phyloP scores from a whole-genome alignment of 2,329 filamentous ascomycete species.

The Aspergillus sergii region DNA sequence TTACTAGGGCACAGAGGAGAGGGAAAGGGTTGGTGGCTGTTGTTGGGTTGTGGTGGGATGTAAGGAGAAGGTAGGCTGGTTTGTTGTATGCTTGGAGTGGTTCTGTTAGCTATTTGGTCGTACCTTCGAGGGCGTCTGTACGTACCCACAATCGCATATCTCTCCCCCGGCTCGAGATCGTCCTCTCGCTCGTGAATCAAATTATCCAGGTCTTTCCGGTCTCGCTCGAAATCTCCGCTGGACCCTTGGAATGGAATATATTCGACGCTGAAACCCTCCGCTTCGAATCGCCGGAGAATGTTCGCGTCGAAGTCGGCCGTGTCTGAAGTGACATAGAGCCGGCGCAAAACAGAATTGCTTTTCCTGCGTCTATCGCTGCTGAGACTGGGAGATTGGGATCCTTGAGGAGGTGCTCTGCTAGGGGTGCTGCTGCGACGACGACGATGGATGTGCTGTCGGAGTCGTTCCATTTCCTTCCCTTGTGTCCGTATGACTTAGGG shows the following conservation, averaged over 20 bases:
- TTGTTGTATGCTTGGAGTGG: slow-evolving; percentile 58
- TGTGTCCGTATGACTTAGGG: background rate
- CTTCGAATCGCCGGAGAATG: slow-evolving; percentile 55
- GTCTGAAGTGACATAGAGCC: slow-evolving; percentile 35
- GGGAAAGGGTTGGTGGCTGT: slow-evolving; percentile 59
- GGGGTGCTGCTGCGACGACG: slow-evolving; percentile 17
- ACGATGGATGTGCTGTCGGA: slow-evolving; percentile 19
- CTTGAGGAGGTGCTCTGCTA: slow-evolving; percentile 6
- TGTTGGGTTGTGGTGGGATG: slow-evolving; percentile 36
- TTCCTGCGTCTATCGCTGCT: slow-evolving; percentile 7
- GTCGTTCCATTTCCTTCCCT: slow-evolving; percentile 14
- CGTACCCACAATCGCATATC: slow-evolving; percentile 63
- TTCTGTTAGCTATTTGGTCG: slow-evolving; percentile 1
- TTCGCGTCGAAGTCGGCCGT: slow-evolving; percentile 53
- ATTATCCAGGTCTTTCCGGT: slow-evolving; percentile 51
- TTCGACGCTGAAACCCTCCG: slow-evolving; percentile 60
- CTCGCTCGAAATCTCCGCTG: slow-evolving; percentile 43
- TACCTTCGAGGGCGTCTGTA: background rate
- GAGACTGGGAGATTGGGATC: slow-evolving; percentile 5
- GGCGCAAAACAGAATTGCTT: slow-evolving; percentile 14
- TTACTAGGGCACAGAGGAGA: slow-evolving; percentile 59
- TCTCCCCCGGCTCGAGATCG: slow-evolving; percentile 56
- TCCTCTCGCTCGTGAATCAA: slow-evolving; percentile 54
- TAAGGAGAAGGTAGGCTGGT: slow-evolving; percentile 58
- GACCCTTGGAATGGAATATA: slow-evolving; percentile 52